phyloP scores from a whole-genome alignment of 129 eudicot species.

The Cynara cardunculus region DNA sequence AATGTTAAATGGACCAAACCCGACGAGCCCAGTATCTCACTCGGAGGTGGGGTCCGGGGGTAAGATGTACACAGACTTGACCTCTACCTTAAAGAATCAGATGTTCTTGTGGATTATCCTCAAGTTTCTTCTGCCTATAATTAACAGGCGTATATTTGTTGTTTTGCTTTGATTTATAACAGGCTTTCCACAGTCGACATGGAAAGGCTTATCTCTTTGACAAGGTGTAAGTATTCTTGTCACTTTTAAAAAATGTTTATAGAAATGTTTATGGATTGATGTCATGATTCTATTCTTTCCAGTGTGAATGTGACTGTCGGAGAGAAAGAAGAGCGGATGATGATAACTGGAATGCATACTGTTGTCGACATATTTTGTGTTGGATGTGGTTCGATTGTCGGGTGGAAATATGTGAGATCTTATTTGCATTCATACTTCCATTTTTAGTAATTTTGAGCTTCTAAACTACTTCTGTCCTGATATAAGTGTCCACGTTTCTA shows the following conservation, averaged over 20 bases:
- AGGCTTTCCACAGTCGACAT: conserved; percentile 72
- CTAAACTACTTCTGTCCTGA: neutral
- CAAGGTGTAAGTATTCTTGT: conserved; percentile 54
- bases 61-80: too few species aligned
- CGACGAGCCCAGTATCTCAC: too few species aligned
- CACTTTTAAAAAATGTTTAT: neutral
- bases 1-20: too few species aligned
- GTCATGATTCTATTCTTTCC: neutral
- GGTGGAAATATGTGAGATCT: conserved; percentile 82
- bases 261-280: neutral
- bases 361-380: conserved; percentile 84
- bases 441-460: neutral
- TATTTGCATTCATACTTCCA: neutral
- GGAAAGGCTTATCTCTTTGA: conserved; percentile 82
- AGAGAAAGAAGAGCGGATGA: conserved; percentile 76
- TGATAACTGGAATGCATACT: conserved; percentile 88
- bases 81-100: neutral
- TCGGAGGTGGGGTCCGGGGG: too few species aligned
- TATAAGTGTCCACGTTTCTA: too few species aligned
- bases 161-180: conserved; percentile 7
- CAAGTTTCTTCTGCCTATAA: neutral
- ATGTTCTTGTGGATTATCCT: neutral
- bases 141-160: neutral
- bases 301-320: conserved; percentile 76
- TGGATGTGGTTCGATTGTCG: conserved; percentile 77